These are phyloP conservation scores for Solanum dulcamara DNA, from an alignment of 257 asterid genomes.

Conservation along the genomic window DNA sequence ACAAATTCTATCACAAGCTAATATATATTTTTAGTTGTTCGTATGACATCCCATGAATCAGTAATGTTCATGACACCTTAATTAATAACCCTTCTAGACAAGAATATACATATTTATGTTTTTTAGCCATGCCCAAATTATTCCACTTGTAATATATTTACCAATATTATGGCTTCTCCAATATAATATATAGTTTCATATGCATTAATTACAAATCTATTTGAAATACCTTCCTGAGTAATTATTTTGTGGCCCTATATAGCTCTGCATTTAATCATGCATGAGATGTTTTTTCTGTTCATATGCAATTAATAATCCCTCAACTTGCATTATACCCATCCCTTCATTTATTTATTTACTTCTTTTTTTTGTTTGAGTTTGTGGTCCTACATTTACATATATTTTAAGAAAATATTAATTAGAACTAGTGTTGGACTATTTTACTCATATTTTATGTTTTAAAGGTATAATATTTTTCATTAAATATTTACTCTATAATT, in stretches of 20 bases:
- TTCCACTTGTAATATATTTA: background rate
- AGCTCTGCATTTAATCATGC: background rate
- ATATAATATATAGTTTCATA: background rate
- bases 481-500: background rate
- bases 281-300: background rate
- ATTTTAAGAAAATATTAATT: background rate
- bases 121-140: background rate
- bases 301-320: background rate
- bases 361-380: background rate
- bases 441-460: no score
- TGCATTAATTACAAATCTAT: background rate
- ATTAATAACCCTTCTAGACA: background rate
- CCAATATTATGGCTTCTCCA: background rate
- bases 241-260: background rate
- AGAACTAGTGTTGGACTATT: background rate
- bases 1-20: background rate
- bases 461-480: no score
- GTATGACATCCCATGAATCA: background rate
- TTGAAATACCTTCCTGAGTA: background rate
- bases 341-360: background rate
- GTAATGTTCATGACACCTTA: background rate
- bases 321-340: background rate
- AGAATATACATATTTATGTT: background rate
- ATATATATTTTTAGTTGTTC: background rate
- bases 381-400: background rate